Conservation (phyloP, 1,284 basidiomycete species). For the Tausonia pullulans region DNA sequence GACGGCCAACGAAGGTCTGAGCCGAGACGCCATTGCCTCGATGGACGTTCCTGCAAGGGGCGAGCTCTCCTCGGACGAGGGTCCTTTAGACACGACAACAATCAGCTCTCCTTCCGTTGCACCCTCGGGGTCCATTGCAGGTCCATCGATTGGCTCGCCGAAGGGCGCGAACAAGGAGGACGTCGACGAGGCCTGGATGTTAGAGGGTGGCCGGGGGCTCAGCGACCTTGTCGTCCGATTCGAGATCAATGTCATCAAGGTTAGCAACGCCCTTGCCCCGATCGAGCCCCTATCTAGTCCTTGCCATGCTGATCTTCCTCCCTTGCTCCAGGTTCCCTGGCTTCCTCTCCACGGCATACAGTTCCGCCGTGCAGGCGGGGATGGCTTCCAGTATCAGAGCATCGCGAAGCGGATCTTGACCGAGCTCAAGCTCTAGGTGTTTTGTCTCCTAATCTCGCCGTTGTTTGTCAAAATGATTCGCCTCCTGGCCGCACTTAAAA, state of each 20-base stretch:
- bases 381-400: constrained; percentile 97
- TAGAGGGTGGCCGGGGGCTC: constrained; percentile 44
- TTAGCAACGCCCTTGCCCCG: constrained; percentile 35
- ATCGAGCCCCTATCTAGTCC: background rate
- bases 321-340: constrained; percentile 63
- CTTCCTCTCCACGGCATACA: constrained; percentile 90
- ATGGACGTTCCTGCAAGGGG: background rate
- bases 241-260: constrained; percentile 90
- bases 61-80: background rate
- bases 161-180: constrained; percentile 48
- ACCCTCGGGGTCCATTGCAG: background rate
- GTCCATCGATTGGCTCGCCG: background rate
- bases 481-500: too few species aligned
- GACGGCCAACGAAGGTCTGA: background rate
- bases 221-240: constrained; percentile 74
- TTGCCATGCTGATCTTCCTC: background rate
- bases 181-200: constrained; percentile 53
- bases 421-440: constrained; percentile 67
- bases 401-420: constrained; percentile 85
- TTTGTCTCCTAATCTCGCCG: too few species aligned
- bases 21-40: background rate
- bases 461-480: too few species aligned
- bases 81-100: background rate
- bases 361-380: constrained; percentile 81
- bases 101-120: background rate